Evolutionary conservation across 169 alveolate genomes (phyloP), one percentile per base, ranked within the genome.

Genomic region (Plasmodium malariae): DNA sequence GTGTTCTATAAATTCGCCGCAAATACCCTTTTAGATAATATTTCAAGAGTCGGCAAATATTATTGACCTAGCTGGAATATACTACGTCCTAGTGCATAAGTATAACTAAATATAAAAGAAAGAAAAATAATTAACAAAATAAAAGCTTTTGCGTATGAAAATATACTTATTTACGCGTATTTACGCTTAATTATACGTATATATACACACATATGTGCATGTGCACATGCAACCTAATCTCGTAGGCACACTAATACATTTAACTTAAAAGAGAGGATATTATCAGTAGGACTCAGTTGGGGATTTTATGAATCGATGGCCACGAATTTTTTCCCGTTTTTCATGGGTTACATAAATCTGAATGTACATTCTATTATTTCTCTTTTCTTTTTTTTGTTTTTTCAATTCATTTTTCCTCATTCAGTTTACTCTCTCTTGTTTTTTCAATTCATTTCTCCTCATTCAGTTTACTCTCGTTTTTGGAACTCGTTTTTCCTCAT

Each of bases 221-320:
- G 14, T 51, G 21, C 21, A 11, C 62, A 51, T 19, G 6, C 62
- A 51, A 36, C 0, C 21, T 34, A 1, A 26, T 40, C 55, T 17
- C 32, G 69, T 57, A 78, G 89, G 32, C 89, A 78, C 65, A 78
- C 60, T 21, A 62, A 63, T 57, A 62, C 69, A 11, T 26, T 78
- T 1, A 78, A 62, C 48, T 43, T 78, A 57, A 78, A 78, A 5
- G 76, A 65, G 74, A 78, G 89, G 17, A 60, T 78, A 78, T 40
- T 78, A 55, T 78, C 89, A n/a, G 76, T 65, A 14, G 89, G 89
- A 21, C 60, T 78, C 34, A 78, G 89, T 68, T 78, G 89, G 89
- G 89, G 89, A 19, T 78, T 78, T 57, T 78, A 45, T 37, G 89
- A 78, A 62, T 78, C 89, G 14, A 17, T 78, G 28, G 89, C 89